These are phyloP conservation scores for Draba incana DNA, from an alignment of 345 rosid species.

Conservation along the genomic window DNA sequence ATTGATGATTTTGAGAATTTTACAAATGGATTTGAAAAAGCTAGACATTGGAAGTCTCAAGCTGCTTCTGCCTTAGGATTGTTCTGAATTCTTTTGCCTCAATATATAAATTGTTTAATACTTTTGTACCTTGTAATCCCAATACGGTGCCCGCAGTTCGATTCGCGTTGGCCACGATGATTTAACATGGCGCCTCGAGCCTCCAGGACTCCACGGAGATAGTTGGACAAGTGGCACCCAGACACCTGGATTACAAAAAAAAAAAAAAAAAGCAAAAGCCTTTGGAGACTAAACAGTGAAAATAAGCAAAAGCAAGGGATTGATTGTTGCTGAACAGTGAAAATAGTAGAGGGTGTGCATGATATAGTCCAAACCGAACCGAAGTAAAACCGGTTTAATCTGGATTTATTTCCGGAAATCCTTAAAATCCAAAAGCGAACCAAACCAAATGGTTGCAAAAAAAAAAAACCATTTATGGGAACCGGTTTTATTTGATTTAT, in stretches of 20 bases:
- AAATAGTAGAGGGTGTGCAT: neutral
- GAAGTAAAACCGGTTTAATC: too few species aligned
- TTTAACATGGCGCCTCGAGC: too few species aligned
- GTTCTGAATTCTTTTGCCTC: constrained; percentile 27
- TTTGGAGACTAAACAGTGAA: neutral
- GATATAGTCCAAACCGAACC: neutral
- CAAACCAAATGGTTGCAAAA: too few species aligned
- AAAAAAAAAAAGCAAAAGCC: neutral
- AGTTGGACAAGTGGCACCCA: too few species aligned
- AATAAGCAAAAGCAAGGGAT: constrained; percentile 1
- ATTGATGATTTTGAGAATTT: constrained; percentile 73
- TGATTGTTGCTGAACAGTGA: constrained; percentile 9
- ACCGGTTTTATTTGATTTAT: too few species aligned
- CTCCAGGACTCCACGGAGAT: too few species aligned
- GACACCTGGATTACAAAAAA: too few species aligned
- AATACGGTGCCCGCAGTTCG: too few species aligned
- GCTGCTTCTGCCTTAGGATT: constrained; percentile 52
- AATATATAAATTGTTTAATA: neutral
- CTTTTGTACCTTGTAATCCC: neutral
- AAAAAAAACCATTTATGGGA: too few species aligned
- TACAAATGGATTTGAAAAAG: constrained; percentile 81
- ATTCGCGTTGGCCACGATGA: too few species aligned
- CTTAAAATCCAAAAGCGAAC: too few species aligned
- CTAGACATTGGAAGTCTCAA: constrained; percentile 75
- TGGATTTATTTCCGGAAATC: too few species aligned